These are phyloP conservation scores for Phytophthora sansomeana DNA, from an alignment of 352 stramenopile genomes.

Conservation along the genomic window DNA sequence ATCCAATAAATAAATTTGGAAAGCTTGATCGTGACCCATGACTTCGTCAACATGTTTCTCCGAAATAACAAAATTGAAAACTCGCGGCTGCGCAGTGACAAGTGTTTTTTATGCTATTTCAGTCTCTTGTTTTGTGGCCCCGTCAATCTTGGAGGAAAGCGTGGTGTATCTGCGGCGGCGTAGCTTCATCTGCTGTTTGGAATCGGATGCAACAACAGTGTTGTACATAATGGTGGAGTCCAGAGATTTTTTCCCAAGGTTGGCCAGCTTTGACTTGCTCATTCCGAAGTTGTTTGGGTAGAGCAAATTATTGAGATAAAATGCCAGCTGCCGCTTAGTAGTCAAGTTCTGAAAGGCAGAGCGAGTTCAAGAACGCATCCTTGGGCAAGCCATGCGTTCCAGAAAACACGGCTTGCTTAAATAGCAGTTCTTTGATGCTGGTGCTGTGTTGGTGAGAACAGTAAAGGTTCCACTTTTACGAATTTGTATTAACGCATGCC, in stretches of 20 bases:
- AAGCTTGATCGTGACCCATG: neutral
- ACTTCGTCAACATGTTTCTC: neutral
- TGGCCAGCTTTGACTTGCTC: neutral
- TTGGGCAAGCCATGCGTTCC: neutral
- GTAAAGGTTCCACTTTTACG: neutral
- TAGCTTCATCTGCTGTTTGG: neutral
- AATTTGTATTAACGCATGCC: neutral
- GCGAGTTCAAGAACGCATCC: constrained; percentile 1
- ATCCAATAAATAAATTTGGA: neutral
- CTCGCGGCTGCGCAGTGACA: neutral
- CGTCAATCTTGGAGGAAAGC: constrained; percentile 1
- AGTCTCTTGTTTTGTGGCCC: neutral
- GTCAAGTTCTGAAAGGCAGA: constrained; percentile 2
- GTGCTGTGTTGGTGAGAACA: neutral
- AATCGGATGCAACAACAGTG: neutral
- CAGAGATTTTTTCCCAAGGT: neutral
- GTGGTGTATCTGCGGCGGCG: neutral
- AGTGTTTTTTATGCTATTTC: neutral
- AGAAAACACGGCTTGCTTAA: neutral
- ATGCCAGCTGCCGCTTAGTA: constrained; percentile 1
- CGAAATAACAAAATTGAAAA: neutral
- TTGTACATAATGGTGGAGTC: constrained; percentile 7
- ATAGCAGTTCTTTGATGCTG: neutral
- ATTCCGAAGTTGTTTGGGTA: neutral
- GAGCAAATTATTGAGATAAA: neutral